These are phyloP conservation scores for Magnusiomyces sp. DNA, from an alignment of 1,139 yeast genomes.

Conservation along the genomic window DNA sequence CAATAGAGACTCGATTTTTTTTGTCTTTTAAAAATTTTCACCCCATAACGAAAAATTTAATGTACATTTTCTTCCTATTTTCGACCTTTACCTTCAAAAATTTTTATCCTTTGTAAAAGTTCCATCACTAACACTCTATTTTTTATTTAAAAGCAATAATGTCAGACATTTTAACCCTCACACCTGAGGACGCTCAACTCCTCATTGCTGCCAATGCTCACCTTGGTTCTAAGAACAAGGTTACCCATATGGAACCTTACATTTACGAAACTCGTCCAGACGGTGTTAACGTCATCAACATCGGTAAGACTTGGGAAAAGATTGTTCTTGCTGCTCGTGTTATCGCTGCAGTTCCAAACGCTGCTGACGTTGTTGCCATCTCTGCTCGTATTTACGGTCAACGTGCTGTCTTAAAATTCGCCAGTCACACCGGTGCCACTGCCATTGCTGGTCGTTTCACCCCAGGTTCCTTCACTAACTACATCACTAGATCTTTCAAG, in stretches of 20 bases:
- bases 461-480: conserved; percentile 99
- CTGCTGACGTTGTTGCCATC: conserved; percentile 97
- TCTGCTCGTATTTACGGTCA: conserved; percentile 99
- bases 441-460: conserved; percentile 99
- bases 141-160: conserved; percentile 29
- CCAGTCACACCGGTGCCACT: conserved; percentile 99
- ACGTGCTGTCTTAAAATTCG: conserved; percentile 99
- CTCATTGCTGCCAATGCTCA: conserved; percentile 99
- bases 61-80: no score
- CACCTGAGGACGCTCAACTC: conserved; percentile 99
- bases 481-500: conserved; percentile 99
- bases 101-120: no score
- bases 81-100: no score
- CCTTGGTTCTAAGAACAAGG: conserved; percentile 98
- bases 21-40: no score
- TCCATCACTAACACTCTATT: no score
- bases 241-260: conserved; percentile 94
- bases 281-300: conserved; percentile 97
- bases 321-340: conserved; percentile 99
- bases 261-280: conserved; percentile 99
- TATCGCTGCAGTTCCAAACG: conserved; percentile 98
- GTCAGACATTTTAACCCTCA: conserved; percentile 70
- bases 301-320: conserved; percentile 99
- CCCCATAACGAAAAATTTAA: no score
- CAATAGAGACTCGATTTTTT: no score